Conservation (phyloP, 2,329 filamentous ascomycete genomes). For the Apiospora malaysiana region DNA sequence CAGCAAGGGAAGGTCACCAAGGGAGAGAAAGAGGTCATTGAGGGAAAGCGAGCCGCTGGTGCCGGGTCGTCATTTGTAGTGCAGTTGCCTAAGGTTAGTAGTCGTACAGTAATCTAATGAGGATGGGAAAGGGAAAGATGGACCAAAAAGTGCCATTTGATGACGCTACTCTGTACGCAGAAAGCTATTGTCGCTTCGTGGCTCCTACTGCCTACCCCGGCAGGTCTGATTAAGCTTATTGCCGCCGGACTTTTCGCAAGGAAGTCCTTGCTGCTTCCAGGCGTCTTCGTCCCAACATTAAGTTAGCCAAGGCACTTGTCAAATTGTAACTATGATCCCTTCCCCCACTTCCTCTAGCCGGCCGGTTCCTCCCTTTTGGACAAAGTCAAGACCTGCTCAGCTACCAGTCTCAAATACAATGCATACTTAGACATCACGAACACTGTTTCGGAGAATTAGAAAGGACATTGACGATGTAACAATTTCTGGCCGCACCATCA, state of each 20-base stretch:
- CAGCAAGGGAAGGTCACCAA: background rate
- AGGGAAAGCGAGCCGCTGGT: background rate
- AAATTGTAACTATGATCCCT: too few species aligned
- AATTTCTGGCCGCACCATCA: background rate
- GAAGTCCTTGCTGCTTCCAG: background rate
- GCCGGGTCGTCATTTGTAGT: background rate
- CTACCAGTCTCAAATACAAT: background rate
- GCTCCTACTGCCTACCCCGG: background rate
- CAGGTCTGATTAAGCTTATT: slow-evolving; percentile 3
- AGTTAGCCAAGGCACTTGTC: background rate
- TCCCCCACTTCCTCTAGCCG: background rate
- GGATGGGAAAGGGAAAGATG: background rate
- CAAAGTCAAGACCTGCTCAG: background rate
- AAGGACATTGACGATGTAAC: background rate
- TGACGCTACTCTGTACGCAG: too few species aligned
- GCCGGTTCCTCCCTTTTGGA: background rate
- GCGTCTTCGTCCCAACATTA: background rate
- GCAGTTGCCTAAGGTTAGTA: too few species aligned
- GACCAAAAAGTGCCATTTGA: background rate
- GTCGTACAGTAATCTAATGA: background rate
- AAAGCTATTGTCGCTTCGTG: too few species aligned
- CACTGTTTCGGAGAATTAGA: too few species aligned
- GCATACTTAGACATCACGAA: background rate
- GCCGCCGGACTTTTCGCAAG: background rate
- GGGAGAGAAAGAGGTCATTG: background rate